Percentiles rank a stretch among this genome's conserved stretches.
Evolutionary conservation across 2,329 filamentous ascomycete genomes (phyloP).

Genomic region (Beauveria bassiana): DNA sequence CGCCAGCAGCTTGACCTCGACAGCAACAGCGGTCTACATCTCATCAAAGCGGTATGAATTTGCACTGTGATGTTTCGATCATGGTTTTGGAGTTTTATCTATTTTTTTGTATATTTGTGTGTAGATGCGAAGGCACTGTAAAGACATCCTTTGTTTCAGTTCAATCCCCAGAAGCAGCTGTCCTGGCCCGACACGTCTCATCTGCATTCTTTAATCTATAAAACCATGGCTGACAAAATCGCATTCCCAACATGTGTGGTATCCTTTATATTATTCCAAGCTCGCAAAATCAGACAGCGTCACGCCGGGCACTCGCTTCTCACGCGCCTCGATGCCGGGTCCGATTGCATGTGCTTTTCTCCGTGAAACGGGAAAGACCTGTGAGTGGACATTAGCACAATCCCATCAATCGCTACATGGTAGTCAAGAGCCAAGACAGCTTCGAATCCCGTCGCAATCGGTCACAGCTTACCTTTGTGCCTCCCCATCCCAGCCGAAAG

Average conservation of each 20-base stretch:
- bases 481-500: slow-evolving; percentile 86
- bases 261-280: slow-evolving; percentile 32
- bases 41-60: too few species aligned
- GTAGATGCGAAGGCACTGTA: neutral
- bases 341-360: slow-evolving; percentile 62
- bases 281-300: slow-evolving; percentile 58
- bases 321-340: slow-evolving; percentile 73
- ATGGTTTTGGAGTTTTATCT: neutral
- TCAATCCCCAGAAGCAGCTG: neutral
- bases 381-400: neutral
- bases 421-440: neutral
- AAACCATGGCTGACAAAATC: neutral
- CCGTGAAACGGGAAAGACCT: slow-evolving; percentile 53
- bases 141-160: neutral
- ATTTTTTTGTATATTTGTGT: neutral
- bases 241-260: neutral
- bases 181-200: neutral
- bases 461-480: slow-evolving; percentile 70
- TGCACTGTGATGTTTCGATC: neutral
- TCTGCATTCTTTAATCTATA: neutral
- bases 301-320: slow-evolving; percentile 41
- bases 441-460: neutral
- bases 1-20: neutral
- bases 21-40: neutral
- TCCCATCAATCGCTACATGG: neutral